A percentile compares a stretch with the other conserved stretches of the same genome.
Conservation (phyloP, 306 rosid species). For the Pyrus pyrifolia region DNA sequence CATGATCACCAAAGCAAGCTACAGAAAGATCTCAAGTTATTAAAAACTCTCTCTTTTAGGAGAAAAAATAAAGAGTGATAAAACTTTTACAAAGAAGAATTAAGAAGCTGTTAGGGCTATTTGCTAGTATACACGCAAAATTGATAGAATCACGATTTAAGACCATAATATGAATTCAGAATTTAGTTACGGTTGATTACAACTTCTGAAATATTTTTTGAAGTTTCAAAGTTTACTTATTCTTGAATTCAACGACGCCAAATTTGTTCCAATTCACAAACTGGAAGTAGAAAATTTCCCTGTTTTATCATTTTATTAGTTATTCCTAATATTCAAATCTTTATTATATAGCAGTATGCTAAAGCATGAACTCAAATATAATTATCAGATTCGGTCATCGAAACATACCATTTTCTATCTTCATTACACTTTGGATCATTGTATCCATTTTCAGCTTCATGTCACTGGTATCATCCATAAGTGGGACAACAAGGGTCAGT, state of each 20-base stretch:
- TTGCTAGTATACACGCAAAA: background rate
- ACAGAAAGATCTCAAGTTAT: conserved; percentile 20
- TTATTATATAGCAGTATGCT: background rate
- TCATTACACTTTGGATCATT: conserved; percentile 88
- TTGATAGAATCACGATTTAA: background rate
- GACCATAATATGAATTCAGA: background rate
- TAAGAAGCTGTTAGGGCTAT: background rate
- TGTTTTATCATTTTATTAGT: background rate
- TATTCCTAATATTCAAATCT: background rate
- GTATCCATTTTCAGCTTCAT: conserved; percentile 84
- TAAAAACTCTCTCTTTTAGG: background rate
- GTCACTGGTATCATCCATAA: conserved; percentile 75
- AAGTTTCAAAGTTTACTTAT: background rate
- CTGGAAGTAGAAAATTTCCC: background rate
- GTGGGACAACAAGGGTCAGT: conserved; percentile 72
- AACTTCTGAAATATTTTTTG: background rate
- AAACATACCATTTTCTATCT: conserved; percentile 85
- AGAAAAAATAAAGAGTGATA: no score
- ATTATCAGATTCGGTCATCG: background rate
- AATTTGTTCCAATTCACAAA: background rate
- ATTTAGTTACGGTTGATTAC: background rate
- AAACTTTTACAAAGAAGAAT: background rate
- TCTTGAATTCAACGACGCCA: background rate
- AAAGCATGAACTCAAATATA: background rate
- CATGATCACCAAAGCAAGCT: conserved; percentile 95